phyloP scores from a whole-genome alignment of 768 basidiomycete genomes.

The Clitopilus passeckerianus region DNA sequence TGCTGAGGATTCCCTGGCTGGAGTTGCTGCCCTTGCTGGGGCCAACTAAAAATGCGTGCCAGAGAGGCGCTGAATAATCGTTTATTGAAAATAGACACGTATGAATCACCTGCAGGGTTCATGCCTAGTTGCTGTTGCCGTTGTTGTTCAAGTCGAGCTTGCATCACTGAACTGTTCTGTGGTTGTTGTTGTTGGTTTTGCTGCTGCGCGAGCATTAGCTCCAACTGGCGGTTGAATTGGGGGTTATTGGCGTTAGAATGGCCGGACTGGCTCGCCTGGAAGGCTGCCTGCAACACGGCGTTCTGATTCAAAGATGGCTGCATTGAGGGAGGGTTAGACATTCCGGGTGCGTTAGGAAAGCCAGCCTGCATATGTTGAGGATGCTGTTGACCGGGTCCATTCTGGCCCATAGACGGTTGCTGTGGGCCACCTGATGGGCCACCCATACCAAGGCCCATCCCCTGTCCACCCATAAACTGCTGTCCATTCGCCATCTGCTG shows the following conservation, averaged over 20 bases:
- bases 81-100: too few relatives aligned
- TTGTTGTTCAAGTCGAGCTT: constrained; percentile 20
- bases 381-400: constrained; percentile 10
- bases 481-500: constrained; percentile 32
- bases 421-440: constrained; percentile 23
- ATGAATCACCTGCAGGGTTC: not conserved
- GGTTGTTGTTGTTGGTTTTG: constrained; percentile 40
- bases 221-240: constrained; percentile 31
- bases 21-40: constrained; percentile 16
- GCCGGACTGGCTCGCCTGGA: constrained; percentile 23
- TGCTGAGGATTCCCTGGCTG: constrained; percentile 19
- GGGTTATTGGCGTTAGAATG: constrained; percentile 13
- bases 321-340: constrained; percentile 23
- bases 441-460: constrained; percentile 23
- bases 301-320: constrained; percentile 24
- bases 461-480: constrained; percentile 35
- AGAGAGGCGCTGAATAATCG: too few relatives aligned
- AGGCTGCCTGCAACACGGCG: constrained; percentile 29
- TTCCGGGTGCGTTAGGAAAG: constrained; percentile 29
- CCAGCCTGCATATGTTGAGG: constrained; percentile 34
- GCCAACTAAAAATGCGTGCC: too few relatives aligned
- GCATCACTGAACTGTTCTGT: constrained; percentile 34
- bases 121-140: constrained; percentile 20
- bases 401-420: constrained; percentile 7
- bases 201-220: constrained; percentile 35